Base-by-base conservation (phyloP, 495 filamentous ascomycete genomes). In the Physcia stellaris region DNA sequence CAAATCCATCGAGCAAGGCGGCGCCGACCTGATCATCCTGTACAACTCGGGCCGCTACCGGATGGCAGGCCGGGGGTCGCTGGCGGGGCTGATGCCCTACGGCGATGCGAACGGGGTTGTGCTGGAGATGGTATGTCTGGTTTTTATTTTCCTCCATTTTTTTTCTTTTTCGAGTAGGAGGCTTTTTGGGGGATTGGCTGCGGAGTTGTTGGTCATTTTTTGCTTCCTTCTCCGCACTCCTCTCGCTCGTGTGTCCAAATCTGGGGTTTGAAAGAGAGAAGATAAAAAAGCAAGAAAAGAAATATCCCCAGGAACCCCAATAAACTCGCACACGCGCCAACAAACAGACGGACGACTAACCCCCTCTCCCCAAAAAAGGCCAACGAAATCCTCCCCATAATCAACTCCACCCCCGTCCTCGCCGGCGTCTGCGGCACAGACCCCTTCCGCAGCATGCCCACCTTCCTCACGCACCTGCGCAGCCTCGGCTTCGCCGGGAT, bases 11-110 rank as follows among this genome's bases (percentile, higher is more conserved):
- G 77, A 82, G 52, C 62, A 66, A 23, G 78, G 75, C 43, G 75
- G 78, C 41, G 69, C 61, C 34, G 76, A 82, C 45, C 64, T 81
- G 19, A 78, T 83, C 39, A 69, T 82, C 40, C 62, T 82, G 56
- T 83, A 83, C 62, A 83, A 82, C 57, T 73, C 68, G 24, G 79
- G 77, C 2, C 70, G 77, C 18, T 84, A 77, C 58, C 75, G 77
- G 23, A 82, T 84, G 79, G 77, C 78, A 2, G 77, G 78, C 1
- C 59, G 71, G 16, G 78, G 78, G 1, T 80, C 75, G 4, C 58
- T 81, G n/a, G 77, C 78, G 0, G 79, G 77, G 0, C 53, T 84
- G 35, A 75, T 84, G 68, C 78, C 77, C 1, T 84, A 80, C 57
- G 71, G 75, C 6, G 75, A 83, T 50, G 77, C 78, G 3, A 82